Conservation (phyloP, 1,284 basidiomycete species). For the Meira nashicola region DNA sequence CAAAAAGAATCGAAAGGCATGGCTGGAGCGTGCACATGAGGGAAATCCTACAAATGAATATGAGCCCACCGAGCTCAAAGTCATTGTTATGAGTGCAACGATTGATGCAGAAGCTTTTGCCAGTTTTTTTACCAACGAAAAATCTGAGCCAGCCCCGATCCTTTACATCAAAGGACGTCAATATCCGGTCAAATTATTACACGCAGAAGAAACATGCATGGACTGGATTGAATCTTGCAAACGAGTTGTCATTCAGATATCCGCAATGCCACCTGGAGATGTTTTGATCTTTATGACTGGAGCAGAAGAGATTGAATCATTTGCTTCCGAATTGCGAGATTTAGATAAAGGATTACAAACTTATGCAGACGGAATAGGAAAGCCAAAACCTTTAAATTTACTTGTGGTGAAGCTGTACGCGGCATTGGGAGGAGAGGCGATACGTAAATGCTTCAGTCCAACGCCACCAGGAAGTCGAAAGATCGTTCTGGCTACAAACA, state of each 20-base stretch:
- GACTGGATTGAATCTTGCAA: slow-evolving; percentile 88
- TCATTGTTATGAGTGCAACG: slow-evolving; percentile 64
- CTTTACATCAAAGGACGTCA: slow-evolving; percentile 71
- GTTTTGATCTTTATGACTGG: slow-evolving; percentile 92
- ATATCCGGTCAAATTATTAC: slow-evolving; percentile 46
- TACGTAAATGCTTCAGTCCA: slow-evolving; percentile 33
- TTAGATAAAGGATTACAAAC: slow-evolving; percentile 18
- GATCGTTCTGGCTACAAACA: slow-evolving; percentile 67
- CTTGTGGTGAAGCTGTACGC: slow-evolving; percentile 49
- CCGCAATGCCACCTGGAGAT: slow-evolving; percentile 64
- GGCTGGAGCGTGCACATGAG: slow-evolving; percentile 22
- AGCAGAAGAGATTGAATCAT: slow-evolving; percentile 91
- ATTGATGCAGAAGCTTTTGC: slow-evolving; percentile 34
- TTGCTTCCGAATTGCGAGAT: slow-evolving; percentile 55
- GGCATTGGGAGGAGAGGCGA: slow-evolving; percentile 41
- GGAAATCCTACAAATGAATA: slow-evolving; percentile 45
- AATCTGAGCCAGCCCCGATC: slow-evolving; percentile 64
- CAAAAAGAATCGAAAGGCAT: slow-evolving; percentile 57
- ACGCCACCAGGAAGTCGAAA: slow-evolving; percentile 72
- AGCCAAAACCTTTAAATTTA: slow-evolving; percentile 23
- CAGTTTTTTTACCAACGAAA: slow-evolving; percentile 20
- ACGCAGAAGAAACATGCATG: slow-evolving; percentile 64
- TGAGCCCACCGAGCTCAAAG: slow-evolving; percentile 62
- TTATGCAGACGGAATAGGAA: slow-evolving; percentile 2
- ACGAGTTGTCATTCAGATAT: slow-evolving; percentile 80